These are phyloP conservation scores for Lentinula aciculospora DNA, from an alignment of 768 basidiomycete species.

Conservation along the genomic window DNA sequence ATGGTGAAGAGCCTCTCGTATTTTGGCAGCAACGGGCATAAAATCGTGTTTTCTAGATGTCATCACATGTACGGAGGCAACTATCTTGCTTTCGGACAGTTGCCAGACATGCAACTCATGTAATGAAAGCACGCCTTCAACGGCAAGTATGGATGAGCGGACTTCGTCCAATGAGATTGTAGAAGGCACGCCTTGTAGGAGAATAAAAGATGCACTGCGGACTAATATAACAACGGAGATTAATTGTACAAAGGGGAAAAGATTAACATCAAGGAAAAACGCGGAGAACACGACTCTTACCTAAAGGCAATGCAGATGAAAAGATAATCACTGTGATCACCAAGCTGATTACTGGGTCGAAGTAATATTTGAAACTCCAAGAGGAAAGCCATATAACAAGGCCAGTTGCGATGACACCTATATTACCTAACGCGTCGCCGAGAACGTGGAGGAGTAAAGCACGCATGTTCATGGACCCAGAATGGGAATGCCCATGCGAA, in stretches of 20 bases:
- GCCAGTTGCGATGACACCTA: slow-evolving; percentile 94
- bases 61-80: slow-evolving; percentile 94
- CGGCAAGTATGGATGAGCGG: slow-evolving; percentile 68
- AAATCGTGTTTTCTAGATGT: slow-evolving; percentile 80
- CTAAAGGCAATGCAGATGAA: slow-evolving; percentile 88
- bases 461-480: slow-evolving; percentile 96
- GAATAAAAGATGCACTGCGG: slow-evolving; percentile 88
- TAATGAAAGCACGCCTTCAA: slow-evolving; percentile 81
- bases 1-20: slow-evolving; percentile 79
- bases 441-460: slow-evolving; percentile 92
- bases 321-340: slow-evolving; percentile 96
- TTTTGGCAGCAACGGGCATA: slow-evolving; percentile 82
- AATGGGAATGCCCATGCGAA: slow-evolving; percentile 37
- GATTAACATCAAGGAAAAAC: neutral
- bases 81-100: slow-evolving; percentile 89
- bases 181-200: slow-evolving; percentile 90
- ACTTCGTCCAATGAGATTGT: slow-evolving; percentile 89
- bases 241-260: neutral
- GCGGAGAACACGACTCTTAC: slow-evolving; percentile 33
- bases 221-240: slow-evolving; percentile 34
- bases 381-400: slow-evolving; percentile 88
- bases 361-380: slow-evolving; percentile 86
- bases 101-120: slow-evolving; percentile 99
- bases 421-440: slow-evolving; percentile 96
- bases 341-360: slow-evolving; percentile 89